A percentile compares a stretch with the other conserved stretches of the same genome.
phyloP scores from a whole-genome alignment of 768 basidiomycete species.

The Rhodosporidiobolus sp. region DNA sequence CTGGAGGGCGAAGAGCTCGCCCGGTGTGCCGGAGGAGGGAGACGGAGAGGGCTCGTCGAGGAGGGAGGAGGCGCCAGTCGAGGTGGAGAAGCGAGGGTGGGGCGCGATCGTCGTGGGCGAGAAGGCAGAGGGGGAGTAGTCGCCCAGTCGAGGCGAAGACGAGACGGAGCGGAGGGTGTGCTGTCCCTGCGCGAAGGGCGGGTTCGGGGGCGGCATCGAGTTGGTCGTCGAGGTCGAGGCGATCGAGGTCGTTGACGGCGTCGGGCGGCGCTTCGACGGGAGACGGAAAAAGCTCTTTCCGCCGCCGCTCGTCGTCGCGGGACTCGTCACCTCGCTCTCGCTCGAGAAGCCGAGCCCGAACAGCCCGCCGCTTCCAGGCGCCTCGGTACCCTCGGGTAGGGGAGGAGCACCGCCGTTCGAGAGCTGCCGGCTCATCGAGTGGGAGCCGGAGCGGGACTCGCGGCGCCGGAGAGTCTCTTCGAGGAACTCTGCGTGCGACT shows the following conservation, averaged over 20 bases:
- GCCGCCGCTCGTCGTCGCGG: not conserved
- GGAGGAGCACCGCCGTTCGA: not conserved
- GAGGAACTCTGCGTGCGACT: conserved; percentile 36
- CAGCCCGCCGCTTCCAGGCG: not conserved
- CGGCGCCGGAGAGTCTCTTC: conserved; percentile 35
- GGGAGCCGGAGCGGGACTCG: conserved; percentile 8
- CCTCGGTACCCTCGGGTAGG: not conserved
- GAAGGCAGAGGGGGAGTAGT: not conserved
- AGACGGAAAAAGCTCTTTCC: conserved; percentile 30
- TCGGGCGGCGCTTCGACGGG: conserved; percentile 13
- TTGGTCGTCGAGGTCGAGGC: not conserved
- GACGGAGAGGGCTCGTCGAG: conserved; percentile 1
- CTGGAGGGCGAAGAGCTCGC: conserved; percentile 20
- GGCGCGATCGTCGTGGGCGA: not conserved
- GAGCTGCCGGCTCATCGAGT: not conserved
- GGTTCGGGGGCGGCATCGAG: conserved; percentile 3
- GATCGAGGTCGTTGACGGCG: conserved; percentile 7
- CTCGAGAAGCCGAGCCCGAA: not conserved
- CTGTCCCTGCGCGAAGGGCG: not conserved
- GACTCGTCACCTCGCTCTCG: no score
- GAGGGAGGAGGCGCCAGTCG: conserved; percentile 11
- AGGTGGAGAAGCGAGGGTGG: conserved; percentile 17
- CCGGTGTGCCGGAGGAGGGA: not conserved
- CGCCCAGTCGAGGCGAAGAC: conserved; percentile 21
- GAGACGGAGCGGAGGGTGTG: conserved; percentile 21